Evolutionary conservation across 1,139 yeast species (phyloP).

Genomic region (Sugiyamaella paludigena): DNA sequence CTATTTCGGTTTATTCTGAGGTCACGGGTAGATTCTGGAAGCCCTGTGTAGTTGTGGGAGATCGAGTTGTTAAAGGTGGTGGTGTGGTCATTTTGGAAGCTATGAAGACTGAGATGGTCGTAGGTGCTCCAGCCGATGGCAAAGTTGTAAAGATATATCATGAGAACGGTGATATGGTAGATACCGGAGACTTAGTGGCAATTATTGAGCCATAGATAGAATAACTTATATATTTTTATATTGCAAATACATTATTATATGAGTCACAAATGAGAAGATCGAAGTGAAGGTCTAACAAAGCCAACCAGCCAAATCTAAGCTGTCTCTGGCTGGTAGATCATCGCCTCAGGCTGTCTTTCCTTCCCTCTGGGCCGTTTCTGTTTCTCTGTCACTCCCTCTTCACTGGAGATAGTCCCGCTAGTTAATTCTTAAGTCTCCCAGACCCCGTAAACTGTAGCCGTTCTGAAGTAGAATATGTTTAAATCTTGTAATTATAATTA

Average conservation of each 20-base stretch:
- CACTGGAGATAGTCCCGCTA: too few relatives aligned
- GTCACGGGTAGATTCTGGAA: constrained; percentile 98
- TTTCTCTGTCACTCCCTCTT: too few relatives aligned
- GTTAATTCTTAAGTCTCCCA: too few relatives aligned
- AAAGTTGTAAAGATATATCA: constrained; percentile 75
- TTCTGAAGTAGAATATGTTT: background rate
- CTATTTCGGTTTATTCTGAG: constrained; percentile 85
- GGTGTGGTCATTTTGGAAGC: constrained; percentile 90
- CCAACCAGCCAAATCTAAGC: too few relatives aligned
- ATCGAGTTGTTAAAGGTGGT: constrained; percentile 67
- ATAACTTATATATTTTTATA: background rate
- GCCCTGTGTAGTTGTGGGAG: constrained; percentile 79
- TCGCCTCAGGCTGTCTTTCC: too few relatives aligned
- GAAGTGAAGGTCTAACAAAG: background rate
- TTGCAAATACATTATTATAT: background rate
- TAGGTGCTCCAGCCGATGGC: constrained; percentile 68
- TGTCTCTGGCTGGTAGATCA: too few relatives aligned
- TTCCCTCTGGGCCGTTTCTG: too few relatives aligned
- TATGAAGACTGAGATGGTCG: constrained; percentile 97
- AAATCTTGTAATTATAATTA: too few relatives aligned
- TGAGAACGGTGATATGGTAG: constrained; percentile 91
- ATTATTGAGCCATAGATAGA: constrained; percentile 47
- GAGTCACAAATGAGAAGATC: background rate
- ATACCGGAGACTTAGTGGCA: constrained; percentile 91
- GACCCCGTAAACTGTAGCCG: too few relatives aligned